Base-by-base conservation (phyloP, 1,139 yeast genomes). In the Candida sp. region DNA sequence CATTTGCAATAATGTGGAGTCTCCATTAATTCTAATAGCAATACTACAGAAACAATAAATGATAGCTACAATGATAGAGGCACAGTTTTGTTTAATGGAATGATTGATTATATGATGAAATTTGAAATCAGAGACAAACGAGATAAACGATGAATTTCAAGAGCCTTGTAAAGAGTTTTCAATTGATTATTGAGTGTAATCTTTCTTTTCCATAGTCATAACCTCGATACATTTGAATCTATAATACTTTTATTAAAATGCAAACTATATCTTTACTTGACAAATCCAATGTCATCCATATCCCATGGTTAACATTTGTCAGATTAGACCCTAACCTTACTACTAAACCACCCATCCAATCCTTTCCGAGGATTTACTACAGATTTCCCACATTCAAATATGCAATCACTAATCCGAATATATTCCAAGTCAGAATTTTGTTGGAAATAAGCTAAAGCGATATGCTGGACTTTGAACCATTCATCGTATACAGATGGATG, bases 391-490 rank as follows among this genome's bases (percentile, higher is more conserved):
- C 58, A 50, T 46, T 68, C 72, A 55, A 71, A 71, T 9, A 70
- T 53, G 47, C 67, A 64, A 40, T 57, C 50, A 50, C 70, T 67
- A 19, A 81, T 70, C 47, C 79, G 67, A 22, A 81, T 64, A 51
- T 77, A 79, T 39, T 56, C 46, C 33, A 81, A 51, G 1, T 49
- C 41, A 0, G 43, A 41, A 45, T 68, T 69, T 7, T 57, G 47
- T 15, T 60, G 49, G 36, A 58, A 51, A 43, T 71, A 70, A 5
- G 68, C 61, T 34, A 66, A 47, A 1, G 79, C 82, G 7, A 79
- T 74, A 51, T 78, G 82, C 49, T 78, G 82, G 1, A 79, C 79
- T 45, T 78, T 69, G 48, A 69, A 67, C 84, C 85, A 81, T 45
- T 75, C 77, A 54, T 80, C 84, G 50, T 71, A 72, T 2, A 81